These are phyloP conservation scores for Cyclotella atomus DNA, from an alignment of 108 stramenopile genomes.

Conservation along the genomic window DNA sequence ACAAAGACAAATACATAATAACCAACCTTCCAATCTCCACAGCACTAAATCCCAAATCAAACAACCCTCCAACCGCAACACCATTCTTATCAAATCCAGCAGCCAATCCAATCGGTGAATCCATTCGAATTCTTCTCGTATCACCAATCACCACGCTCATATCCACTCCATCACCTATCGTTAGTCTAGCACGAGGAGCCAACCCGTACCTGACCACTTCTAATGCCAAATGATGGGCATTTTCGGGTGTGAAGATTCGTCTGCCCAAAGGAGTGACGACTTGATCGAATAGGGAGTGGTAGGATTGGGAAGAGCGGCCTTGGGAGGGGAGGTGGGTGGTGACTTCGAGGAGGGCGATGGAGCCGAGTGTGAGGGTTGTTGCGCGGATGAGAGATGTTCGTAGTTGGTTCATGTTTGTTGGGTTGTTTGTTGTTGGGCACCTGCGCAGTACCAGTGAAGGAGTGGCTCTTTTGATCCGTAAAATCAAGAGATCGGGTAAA, in stretches of 20 bases:
- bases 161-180: conserved; percentile 4
- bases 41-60: conserved; percentile 90
- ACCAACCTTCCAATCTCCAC: conserved; percentile 78
- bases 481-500: too few species aligned
- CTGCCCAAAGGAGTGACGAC: conserved; percentile 67
- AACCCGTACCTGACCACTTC: conserved; percentile 47
- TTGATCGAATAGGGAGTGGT: conserved; percentile 70
- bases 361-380: conserved; percentile 21
- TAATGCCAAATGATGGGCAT: conserved; percentile 58
- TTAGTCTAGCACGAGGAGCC: conserved; percentile 55
- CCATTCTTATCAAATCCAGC: conserved; percentile 98
- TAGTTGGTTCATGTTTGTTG: neutral
- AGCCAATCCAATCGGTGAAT: conserved; percentile 90
- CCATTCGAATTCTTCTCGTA: conserved; percentile 53
- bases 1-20: neutral
- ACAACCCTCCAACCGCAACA: conserved; percentile 70
- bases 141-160: conserved; percentile 7
- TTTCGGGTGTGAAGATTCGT: conserved; percentile 63
- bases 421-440: neutral
- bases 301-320: conserved; percentile 69
- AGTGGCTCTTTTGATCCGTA: too few species aligned
- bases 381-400: conserved; percentile 14
- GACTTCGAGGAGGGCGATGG: conserved; percentile 56
- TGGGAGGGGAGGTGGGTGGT: conserved; percentile 81
- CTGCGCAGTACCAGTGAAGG: too few species aligned